These are phyloP conservation scores for Paxillus ammoniavirescens DNA, from an alignment of 768 basidiomycete species.

Conservation along the genomic window DNA sequence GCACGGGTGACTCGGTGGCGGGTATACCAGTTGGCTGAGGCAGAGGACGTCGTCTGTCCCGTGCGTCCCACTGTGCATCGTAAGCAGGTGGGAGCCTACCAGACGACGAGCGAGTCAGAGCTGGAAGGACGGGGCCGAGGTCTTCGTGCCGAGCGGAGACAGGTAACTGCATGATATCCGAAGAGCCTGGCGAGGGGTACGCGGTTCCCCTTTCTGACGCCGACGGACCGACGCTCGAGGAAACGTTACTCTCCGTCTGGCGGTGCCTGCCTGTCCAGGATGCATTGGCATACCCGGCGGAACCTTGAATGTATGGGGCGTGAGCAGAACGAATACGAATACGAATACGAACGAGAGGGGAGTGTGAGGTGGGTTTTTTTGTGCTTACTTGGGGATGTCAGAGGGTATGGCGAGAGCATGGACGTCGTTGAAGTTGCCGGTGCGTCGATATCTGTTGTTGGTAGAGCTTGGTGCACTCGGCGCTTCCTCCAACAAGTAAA, in stretches of 20 bases:
- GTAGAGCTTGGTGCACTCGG: neutral
- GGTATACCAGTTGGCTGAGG: neutral
- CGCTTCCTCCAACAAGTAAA: neutral
- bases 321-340: no score
- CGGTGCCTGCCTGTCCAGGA: neutral
- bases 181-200: neutral
- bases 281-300: neutral
- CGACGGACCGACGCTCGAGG: neutral
- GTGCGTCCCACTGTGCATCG: conserved; percentile 3
- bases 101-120: neutral
- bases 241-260: neutral
- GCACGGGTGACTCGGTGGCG: neutral
- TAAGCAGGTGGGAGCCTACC: conserved; percentile 9
- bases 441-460: neutral
- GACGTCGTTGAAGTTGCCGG: neutral
- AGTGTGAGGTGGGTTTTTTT: neutral
- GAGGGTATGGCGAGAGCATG: neutral
- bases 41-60: neutral
- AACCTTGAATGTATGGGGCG: neutral
- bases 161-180: neutral
- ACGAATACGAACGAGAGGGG: neutral
- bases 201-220: neutral
- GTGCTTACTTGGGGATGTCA: neutral
- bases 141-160: conserved; percentile 1
- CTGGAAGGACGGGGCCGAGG: neutral